A percentile compares a stretch with the other conserved stretches of the same genome.
Evolutionary conservation across 2,329 filamentous ascomycete species (phyloP).

Genomic region (Verticillium alfalfae): DNA sequence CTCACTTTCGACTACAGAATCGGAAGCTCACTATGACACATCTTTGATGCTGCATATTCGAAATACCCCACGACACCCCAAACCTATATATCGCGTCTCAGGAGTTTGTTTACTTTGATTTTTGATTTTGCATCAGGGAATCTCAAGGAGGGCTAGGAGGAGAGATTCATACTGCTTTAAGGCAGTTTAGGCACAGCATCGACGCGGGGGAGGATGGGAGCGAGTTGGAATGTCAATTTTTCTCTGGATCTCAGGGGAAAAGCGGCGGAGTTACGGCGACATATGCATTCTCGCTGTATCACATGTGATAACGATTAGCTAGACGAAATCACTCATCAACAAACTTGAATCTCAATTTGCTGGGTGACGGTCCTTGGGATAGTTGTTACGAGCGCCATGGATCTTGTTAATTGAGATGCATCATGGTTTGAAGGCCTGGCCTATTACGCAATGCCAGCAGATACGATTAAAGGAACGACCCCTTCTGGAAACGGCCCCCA

Average conservation of each 20-base stretch:
- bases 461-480: conserved; percentile 49
- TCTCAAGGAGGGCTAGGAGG: background rate
- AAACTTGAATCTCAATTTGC: conserved; percentile 38
- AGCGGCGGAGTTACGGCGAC: conserved; percentile 15
- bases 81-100: background rate
- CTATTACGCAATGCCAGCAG: background rate
- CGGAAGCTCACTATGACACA: background rate
- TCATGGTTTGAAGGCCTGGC: too few relatives aligned
- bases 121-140: background rate
- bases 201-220: background rate
- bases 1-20: background rate
- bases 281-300: conserved; percentile 5
- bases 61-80: background rate
- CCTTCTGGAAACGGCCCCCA: conserved; percentile 73
- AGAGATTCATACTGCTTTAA: background rate
- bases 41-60: background rate
- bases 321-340: conserved; percentile 56
- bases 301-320: conserved; percentile 9
- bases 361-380: too few relatives aligned
- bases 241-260: conserved; percentile 9
- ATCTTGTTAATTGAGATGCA: too few relatives aligned
- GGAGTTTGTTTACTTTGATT: background rate
- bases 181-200: background rate
- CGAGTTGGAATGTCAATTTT: conserved; percentile 9
- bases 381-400: too few relatives aligned